Evolutionary conservation across 768 basidiomycete genomes (phyloP).

Genomic region (Tricholoma saponaceum): DNA sequence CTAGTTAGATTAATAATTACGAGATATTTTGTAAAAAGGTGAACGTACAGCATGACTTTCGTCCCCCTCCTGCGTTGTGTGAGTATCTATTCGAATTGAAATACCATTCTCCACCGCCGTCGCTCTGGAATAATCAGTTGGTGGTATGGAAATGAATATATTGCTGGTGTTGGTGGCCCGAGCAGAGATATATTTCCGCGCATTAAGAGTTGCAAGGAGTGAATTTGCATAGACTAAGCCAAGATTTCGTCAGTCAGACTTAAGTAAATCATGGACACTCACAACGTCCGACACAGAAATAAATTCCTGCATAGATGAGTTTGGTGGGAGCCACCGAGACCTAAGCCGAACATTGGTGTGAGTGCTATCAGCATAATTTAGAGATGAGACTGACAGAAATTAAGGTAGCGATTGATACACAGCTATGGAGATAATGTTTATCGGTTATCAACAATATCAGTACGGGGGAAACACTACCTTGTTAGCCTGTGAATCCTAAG

Average conservation of each 20-base stretch:
- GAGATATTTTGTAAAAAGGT: too few species aligned
- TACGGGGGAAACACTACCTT: not conserved
- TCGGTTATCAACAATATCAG: not conserved
- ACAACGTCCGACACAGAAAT: constrained; percentile 31
- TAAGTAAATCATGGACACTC: constrained; percentile 2
- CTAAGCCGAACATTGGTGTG: constrained; percentile 7
- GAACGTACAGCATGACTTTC: too few species aligned
- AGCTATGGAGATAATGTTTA: not conserved
- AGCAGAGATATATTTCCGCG: constrained; percentile 10
- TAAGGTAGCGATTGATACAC: constrained; percentile 5
- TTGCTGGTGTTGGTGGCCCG: constrained; percentile 9
- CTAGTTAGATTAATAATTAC: too few species aligned
- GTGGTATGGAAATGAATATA: constrained; percentile 11
- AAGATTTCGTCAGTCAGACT: not conserved
- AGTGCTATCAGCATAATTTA: not conserved
- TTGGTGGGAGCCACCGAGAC: constrained; percentile 21
- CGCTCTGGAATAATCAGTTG: too few species aligned
- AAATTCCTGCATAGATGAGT: constrained; percentile 27
- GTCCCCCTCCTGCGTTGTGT: too few species aligned
- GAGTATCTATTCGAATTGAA: too few species aligned
- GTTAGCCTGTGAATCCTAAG: not conserved
- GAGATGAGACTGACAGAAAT: constrained; percentile 5
- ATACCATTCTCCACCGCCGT: too few species aligned
- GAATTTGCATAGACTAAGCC: constrained; percentile 24
- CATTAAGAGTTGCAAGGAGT: constrained; percentile 21